phyloP scores from a whole-genome alignment of 345 rosid species.

The Noccaea caerulescens region DNA sequence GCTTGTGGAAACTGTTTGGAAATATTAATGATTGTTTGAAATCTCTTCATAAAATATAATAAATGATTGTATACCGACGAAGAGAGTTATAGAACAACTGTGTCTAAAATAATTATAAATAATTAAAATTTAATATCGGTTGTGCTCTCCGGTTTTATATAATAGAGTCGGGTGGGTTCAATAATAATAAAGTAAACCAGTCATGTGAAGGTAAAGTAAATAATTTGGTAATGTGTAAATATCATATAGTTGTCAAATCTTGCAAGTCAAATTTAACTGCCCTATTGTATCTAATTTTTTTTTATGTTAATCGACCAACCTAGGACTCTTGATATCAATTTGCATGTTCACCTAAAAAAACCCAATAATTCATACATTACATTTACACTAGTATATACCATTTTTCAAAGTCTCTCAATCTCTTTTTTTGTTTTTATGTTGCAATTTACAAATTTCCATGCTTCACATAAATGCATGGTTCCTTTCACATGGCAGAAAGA shows the following conservation, averaged over 20 bases:
- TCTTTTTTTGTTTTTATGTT: not conserved
- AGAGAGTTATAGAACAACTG: not conserved
- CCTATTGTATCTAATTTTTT: slow-evolving; percentile 26
- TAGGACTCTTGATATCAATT: slow-evolving; percentile 32
- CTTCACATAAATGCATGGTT: not conserved
- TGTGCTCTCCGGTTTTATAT: not conserved
- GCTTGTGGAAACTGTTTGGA: not conserved
- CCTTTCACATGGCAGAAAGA: slow-evolving; percentile 18
- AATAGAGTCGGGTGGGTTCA: slow-evolving; percentile 25
- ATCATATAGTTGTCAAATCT: slow-evolving; percentile 39
- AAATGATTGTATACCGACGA: slow-evolving; percentile 1
- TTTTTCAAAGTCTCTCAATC: slow-evolving; percentile 12
- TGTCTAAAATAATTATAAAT: not conserved
- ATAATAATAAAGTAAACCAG: slow-evolving; percentile 35
- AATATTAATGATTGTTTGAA: not conserved
- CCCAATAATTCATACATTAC: not conserved
- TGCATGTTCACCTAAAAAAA: slow-evolving; percentile 35
- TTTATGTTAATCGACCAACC: slow-evolving; percentile 40
- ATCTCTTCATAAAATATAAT: not conserved
- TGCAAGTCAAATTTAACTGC: slow-evolving; percentile 38
- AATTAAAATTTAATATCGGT: not conserved
- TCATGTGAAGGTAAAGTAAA: slow-evolving; percentile 30
- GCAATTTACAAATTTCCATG: not conserved
- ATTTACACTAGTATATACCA: not conserved
- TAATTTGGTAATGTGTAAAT: slow-evolving; percentile 41